Evolutionary conservation across 805 yeast genomes (phyloP).

Genomic region (Metschnikowia lochheadii): DNA sequence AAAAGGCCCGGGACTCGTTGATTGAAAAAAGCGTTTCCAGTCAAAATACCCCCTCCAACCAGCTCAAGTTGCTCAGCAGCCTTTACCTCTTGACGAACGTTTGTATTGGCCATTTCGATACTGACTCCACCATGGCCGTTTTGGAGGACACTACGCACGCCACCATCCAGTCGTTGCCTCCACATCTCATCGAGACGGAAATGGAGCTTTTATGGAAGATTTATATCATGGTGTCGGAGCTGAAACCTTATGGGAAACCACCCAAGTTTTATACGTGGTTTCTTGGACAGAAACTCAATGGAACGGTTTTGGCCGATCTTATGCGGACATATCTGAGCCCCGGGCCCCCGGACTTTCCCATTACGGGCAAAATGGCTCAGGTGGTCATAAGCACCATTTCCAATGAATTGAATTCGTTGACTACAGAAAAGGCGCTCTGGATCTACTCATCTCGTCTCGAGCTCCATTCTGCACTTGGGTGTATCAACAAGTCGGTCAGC

Average conservation of each 20-base stretch:
- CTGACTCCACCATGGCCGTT: constrained; percentile 46
- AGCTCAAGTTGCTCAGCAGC: constrained; percentile 17
- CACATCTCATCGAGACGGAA: constrained; percentile 28
- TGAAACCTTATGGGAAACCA: constrained; percentile 22
- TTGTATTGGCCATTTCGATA: constrained; percentile 41
- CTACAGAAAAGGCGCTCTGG: constrained; percentile 18
- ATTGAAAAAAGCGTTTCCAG: constrained; percentile 33
- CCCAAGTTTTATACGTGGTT: constrained; percentile 21
- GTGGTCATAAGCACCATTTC: constrained; percentile 24
- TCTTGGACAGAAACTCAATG: background rate
- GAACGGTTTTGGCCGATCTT: background rate
- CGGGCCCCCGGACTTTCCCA: background rate
- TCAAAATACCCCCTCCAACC: constrained; percentile 20
- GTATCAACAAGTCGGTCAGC: constrained; percentile 1
- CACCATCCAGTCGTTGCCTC: constrained; percentile 35
- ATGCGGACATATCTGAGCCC: background rate
- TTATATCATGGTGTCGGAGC: constrained; percentile 43
- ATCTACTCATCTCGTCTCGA: constrained; percentile 36
- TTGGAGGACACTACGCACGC: constrained; percentile 45
- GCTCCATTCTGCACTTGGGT: constrained; percentile 33
- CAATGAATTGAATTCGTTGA: constrained; percentile 30
- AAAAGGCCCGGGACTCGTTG: constrained; percentile 43
- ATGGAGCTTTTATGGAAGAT: constrained; percentile 45
- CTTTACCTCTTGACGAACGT: constrained; percentile 43
- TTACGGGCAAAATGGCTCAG: background rate